Evolutionary conservation across 805 yeast species (phyloP).

Genomic region (Spathaspora sp.): DNA sequence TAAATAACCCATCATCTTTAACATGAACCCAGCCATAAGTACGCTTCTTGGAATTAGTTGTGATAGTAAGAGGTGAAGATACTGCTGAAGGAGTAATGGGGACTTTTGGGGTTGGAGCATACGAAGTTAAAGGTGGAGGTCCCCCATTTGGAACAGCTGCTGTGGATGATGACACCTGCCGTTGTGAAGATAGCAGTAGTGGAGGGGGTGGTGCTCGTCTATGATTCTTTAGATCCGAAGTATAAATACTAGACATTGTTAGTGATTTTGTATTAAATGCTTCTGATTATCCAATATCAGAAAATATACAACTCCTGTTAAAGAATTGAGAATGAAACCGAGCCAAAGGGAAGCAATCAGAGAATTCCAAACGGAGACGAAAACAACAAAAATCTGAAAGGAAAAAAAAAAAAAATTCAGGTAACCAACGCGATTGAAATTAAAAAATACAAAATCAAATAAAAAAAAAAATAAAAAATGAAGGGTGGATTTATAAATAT

Average conservation of each 20-base stretch:
- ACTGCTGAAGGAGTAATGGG: neutral
- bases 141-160: neutral
- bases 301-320: neutral
- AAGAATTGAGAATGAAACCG: neutral
- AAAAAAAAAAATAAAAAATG: neutral
- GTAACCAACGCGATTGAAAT: neutral
- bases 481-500: neutral
- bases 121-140: neutral
- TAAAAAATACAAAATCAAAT: neutral
- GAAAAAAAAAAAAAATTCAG: neutral
- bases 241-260: slow-evolving; percentile 34
- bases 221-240: slow-evolving; percentile 37
- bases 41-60: slow-evolving; percentile 25
- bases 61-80: slow-evolving; percentile 9
- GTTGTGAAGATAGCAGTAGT: neutral
- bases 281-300: too few relatives aligned
- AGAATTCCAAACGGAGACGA: neutral
- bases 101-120: slow-evolving; percentile 3
- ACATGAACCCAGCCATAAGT: slow-evolving; percentile 84
- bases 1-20: slow-evolving; percentile 82
- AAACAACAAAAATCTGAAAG: neutral
- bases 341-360: neutral
- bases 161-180: neutral
- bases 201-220: slow-evolving; percentile 43
- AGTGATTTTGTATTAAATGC: too few relatives aligned